Conservation (phyloP, 495 filamentous ascomycete genomes). For the Neurospora discreta region DNA sequence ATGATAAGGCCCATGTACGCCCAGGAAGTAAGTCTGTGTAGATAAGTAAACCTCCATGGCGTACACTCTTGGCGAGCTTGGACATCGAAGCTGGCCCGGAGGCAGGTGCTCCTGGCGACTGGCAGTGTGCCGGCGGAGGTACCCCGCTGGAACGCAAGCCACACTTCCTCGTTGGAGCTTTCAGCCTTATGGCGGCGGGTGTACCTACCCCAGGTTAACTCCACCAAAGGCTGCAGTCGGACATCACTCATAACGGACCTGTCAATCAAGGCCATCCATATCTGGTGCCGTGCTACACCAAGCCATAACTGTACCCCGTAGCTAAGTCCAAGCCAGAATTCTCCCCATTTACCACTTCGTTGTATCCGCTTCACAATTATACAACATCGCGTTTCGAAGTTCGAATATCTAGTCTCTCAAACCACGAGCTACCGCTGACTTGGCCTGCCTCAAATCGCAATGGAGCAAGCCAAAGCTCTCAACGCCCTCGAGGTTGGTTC, state of each 20-base stretch:
- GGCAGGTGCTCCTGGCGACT: neutral
- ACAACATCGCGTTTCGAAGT: neutral
- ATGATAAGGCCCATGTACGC: neutral
- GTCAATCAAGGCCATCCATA: neutral
- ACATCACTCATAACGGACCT: neutral
- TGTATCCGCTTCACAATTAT: neutral
- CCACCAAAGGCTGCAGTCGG: neutral
- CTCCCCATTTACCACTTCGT: neutral
- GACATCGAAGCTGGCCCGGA: neutral
- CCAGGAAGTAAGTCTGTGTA: too few relatives aligned
- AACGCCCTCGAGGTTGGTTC: conserved; percentile 57
- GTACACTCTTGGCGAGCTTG: neutral
- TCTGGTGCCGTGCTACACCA: neutral
- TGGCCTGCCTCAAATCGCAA: conserved; percentile 22
- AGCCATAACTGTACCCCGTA: neutral
- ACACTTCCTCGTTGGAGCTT: neutral
- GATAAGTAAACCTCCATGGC: neutral
- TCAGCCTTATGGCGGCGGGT: neutral
- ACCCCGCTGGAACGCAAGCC: neutral
- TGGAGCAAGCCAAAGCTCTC: conserved; percentile 80
- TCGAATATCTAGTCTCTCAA: neutral
- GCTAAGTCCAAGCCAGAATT: neutral
- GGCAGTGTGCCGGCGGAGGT: neutral
- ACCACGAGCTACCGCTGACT: neutral
- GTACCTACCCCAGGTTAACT: neutral